Base-by-base conservation (phyloP, 225 moss, liverwort and hornwort genomes). In the Pseudoscleropodium purum region DNA sequence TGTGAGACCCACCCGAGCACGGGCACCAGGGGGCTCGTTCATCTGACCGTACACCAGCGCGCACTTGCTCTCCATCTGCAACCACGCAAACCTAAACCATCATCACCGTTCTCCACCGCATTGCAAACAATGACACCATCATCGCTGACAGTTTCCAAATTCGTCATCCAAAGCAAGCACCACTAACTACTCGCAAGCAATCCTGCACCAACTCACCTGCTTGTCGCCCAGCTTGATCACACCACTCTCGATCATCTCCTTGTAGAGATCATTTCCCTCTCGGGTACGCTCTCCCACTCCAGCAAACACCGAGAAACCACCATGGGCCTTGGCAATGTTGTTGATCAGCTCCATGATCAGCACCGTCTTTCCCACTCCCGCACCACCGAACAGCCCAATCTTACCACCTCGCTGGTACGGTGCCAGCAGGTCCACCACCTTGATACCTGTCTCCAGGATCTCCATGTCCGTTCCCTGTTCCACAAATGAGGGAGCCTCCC, bases 361-460 rank as follows among this genome's bases (percentile, higher is more conserved):
- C 91, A 95, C 95, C 18, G 94, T 95, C 91, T 95, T 98, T 86
- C 98, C 98, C 79, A 98, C 97, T 91, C 98, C 97, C 41, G 98
- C 98, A 88, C 98, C 98, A 89, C 98, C 98, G 52, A 98, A 97
- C 75, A 98, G 94, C 63, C 98, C 97, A 80, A 98, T 97, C 94
- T 98, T 98, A 67, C 98, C 98, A 92, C 98, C 98, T 90, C 98
- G 97, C 93, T 98, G 97, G 87, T 98, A 98, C 19, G 98, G 98
- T 60, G 98, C 98, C 92, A 98, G 93, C 57, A 98, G 95, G 81
- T 98, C 98, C 82, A 98, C 98, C 85, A 90, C 84, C 95, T 98
- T 98, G 41, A 98, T 98, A 82, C 98, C 96, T 81, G 97, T 98
- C 49, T 96, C 98, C 49, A 98, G 92, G 63, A 97, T 93, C 92